Evolutionary conservation across 345 rosid genomes (phyloP), one percentile per base, ranked within the genome.

Genomic region (Eucalyptus marginata): DNA sequence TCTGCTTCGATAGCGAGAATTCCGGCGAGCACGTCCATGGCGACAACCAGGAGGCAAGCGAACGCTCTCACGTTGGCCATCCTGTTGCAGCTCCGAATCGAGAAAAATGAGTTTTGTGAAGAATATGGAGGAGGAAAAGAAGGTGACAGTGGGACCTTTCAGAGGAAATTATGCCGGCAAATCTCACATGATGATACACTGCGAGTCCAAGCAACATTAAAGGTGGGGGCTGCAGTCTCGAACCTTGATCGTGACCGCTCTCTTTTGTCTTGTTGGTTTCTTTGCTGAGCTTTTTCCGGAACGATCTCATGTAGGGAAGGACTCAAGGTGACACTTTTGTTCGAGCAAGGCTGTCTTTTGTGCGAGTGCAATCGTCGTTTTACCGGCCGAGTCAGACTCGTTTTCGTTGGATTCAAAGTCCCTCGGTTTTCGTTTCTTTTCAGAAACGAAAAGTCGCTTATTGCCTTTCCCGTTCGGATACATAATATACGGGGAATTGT

Each of bases 11-110:
- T 86, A 58, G 86, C 52, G 7, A 89, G 88, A 44, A 89, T 1
- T 36, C 90, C 90, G 27, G 90, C 90, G 59, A 64, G 47, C 12
- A 86, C 49, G 36, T 89, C 90, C 88, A 89, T 79, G 22, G 88
- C 90, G 7, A 89, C 79, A 5, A 89, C 62, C 58, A 89, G 25
- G 40, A 86, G 7, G 81, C 88, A 89, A 58, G 87, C 76, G 40
- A 89, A 49, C 3, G 71, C 83, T 24, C 86, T 86, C 83, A 88
- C 36, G 6, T 50, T 68, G 54, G 71, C 64, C 89, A 88, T 88
- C 40, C 43, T 0, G 47, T 10, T 40, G 83, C 47, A 36, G 14
- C 83, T 40, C 47, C 83, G 43, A 40, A 40, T 40, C 83, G 6
- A 20, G 83, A 76, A 76, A 76, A 40, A 52, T 17, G 44, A 68